Percentiles rank a stretch among this genome's conserved stretches.
These are phyloP conservation scores for Mycogone perniciosa DNA, from an alignment of 2,329 filamentous ascomycete genomes.

Conservation along the genomic window DNA sequence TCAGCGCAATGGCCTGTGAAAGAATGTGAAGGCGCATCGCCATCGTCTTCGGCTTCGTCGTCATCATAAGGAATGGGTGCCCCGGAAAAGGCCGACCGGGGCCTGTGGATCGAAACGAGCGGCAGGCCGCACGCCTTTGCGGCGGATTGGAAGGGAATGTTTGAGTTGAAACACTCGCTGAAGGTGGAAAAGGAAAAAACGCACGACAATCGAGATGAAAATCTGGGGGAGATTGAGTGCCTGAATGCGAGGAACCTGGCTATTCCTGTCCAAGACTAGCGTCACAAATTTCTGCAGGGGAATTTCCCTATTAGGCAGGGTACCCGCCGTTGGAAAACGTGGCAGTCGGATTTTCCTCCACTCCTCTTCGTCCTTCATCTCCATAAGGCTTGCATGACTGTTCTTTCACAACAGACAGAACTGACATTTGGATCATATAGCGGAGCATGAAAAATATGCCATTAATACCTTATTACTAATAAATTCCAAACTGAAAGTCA, in stretches of 20 bases:
- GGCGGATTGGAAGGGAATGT: slow-evolving; percentile 1
- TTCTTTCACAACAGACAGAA: too few species aligned
- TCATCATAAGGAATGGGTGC: slow-evolving; percentile 9
- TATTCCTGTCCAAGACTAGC: slow-evolving; percentile 1
- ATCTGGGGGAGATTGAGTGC: slow-evolving; percentile 10
- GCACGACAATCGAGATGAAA: slow-evolving; percentile 4
- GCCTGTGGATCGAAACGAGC: slow-evolving; percentile 2
- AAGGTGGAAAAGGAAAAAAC: neutral
- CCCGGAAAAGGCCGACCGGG: neutral
- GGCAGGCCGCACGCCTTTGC: slow-evolving; percentile 6
- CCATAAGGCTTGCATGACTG: too few species aligned
- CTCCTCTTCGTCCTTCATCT: too few species aligned
- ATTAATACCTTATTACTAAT: too few species aligned
- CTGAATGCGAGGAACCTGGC: neutral
- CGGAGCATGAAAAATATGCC: too few species aligned
- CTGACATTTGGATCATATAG: too few species aligned
- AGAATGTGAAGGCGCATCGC: slow-evolving; percentile 5
- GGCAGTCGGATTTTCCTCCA: too few species aligned
- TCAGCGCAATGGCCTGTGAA: neutral
- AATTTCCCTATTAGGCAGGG: too few species aligned
- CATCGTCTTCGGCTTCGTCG: neutral
- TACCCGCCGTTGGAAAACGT: too few species aligned
- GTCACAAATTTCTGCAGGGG: too few species aligned
- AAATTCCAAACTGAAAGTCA: too few species aligned
- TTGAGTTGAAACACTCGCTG: neutral